Evolutionary conservation across 1,284 basidiomycete species (phyloP).

Genomic region (Microbotryomycetes sp.): DNA sequence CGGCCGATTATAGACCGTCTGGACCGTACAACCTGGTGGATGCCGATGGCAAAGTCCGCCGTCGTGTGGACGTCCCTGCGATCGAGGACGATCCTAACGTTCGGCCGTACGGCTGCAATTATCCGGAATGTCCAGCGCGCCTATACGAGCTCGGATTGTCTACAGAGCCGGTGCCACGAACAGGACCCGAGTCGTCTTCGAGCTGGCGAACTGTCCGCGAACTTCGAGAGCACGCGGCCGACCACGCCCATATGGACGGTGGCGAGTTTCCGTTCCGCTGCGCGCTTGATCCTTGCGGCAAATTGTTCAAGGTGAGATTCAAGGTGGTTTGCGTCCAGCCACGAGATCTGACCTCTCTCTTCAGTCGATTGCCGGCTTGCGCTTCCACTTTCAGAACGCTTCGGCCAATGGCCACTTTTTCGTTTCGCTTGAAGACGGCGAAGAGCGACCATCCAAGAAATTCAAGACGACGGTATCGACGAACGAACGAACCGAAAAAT

Average conservation of each 20-base stretch:
- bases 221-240: constrained; percentile 19
- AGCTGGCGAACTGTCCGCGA: constrained; percentile 27
- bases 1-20: background rate
- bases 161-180: background rate
- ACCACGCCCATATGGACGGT: constrained; percentile 8
- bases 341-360: constrained; percentile 5
- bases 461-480: constrained; percentile 26
- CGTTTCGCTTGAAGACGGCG: constrained; percentile 22
- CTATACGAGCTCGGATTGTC: background rate
- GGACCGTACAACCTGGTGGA: background rate
- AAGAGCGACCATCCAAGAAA: constrained; percentile 25
- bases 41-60: background rate
- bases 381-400: constrained; percentile 35
- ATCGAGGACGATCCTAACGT: constrained; percentile 29
- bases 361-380: constrained; percentile 36
- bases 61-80: constrained; percentile 27
- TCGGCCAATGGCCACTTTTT: constrained; percentile 35
- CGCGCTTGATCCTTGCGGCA: constrained; percentile 31
- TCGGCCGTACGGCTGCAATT: constrained; percentile 29
- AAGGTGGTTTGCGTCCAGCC: no score
- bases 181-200: background rate
- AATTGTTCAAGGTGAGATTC: constrained; percentile 29
- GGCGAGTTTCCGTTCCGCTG: constrained; percentile 29
- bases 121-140: background rate
- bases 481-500: constrained; percentile 13